Percentiles rank a stretch among this genome's conserved stretches.
Conservation (phyloP, 148 eudicot species). For the Spergularia marina region DNA sequence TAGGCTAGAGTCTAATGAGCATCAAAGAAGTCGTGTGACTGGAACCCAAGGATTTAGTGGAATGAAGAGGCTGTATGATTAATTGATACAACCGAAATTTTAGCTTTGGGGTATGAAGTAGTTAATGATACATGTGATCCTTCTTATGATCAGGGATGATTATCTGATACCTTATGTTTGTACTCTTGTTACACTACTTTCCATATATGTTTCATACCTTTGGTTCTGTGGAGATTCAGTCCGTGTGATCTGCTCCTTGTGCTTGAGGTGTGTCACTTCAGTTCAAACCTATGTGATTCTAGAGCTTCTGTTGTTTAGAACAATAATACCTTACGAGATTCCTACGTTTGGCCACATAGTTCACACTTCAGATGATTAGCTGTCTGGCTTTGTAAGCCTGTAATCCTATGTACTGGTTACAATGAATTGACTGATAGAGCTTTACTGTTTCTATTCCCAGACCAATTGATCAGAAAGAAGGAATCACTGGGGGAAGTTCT, state of each 20-base stretch:
- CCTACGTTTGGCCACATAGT: no score
- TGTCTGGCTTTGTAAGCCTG: not conserved
- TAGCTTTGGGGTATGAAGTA: no score
- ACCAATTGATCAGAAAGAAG: slow-evolving; percentile 46
- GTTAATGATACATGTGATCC: no score
- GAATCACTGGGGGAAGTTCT: slow-evolving; percentile 71
- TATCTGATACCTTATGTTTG: not conserved
- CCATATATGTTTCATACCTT: not conserved
- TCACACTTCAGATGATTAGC: no score
- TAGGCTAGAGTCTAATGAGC: not conserved
- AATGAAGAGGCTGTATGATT: not conserved
- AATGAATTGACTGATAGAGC: not conserved
- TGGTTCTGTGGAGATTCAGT: not conserved
- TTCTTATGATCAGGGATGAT: not conserved
- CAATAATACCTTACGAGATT: no score
- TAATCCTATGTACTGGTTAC: not conserved
- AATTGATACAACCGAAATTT: not conserved
- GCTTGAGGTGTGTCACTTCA: not conserved
- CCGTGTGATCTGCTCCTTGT: not conserved
- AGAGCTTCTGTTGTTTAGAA: not conserved
- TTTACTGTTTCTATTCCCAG: slow-evolving; percentile 30
- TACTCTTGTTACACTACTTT: not conserved
- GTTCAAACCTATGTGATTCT: not conserved
- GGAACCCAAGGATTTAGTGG: not conserved
- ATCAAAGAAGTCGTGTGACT: not conserved